These are phyloP conservation scores for Teratosphaeriaceae sp. DNA, from an alignment of 2,329 filamentous ascomycete genomes.

Conservation along the genomic window DNA sequence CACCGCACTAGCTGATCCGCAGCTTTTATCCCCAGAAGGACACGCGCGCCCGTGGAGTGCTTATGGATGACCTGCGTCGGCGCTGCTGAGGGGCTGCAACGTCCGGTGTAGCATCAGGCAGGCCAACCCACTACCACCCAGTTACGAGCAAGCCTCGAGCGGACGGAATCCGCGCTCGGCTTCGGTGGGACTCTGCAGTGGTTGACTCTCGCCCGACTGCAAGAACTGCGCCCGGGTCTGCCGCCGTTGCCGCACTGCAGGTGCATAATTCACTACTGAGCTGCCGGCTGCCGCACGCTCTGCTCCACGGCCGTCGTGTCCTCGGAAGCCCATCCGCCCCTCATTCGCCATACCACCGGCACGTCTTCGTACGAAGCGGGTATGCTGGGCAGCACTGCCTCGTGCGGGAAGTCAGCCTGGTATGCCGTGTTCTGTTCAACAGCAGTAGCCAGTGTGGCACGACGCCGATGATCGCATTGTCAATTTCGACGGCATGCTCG, in stretches of 20 bases:
- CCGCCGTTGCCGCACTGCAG: not conserved
- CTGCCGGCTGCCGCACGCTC: not conserved
- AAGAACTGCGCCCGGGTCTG: not conserved
- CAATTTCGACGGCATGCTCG: not conserved
- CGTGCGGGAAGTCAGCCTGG: not conserved
- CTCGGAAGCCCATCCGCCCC: constrained; percentile 1
- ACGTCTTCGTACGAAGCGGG: not conserved
- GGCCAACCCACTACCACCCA: not conserved
- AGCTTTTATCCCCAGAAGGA: not conserved
- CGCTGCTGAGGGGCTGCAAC: not conserved
- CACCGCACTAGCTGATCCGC: not conserved
- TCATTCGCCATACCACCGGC: constrained; percentile 3
- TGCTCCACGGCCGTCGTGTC: not conserved
- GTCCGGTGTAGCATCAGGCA: not conserved
- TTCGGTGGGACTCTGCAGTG: not conserved
- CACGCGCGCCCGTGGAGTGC: not conserved
- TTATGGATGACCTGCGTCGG: not conserved
- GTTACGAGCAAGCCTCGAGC: not conserved
- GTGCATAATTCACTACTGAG: not conserved
- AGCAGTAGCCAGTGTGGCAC: constrained; percentile 1
- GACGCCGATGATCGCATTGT: no score
- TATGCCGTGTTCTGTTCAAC: constrained; percentile 4
- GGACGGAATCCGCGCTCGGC: not conserved
- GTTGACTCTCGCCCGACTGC: not conserved
- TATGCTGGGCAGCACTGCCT: constrained; percentile 4